Evolutionary conservation across 2,329 filamentous ascomycete species (phyloP).

Genomic region (Cladosporium cucumerinum): DNA sequence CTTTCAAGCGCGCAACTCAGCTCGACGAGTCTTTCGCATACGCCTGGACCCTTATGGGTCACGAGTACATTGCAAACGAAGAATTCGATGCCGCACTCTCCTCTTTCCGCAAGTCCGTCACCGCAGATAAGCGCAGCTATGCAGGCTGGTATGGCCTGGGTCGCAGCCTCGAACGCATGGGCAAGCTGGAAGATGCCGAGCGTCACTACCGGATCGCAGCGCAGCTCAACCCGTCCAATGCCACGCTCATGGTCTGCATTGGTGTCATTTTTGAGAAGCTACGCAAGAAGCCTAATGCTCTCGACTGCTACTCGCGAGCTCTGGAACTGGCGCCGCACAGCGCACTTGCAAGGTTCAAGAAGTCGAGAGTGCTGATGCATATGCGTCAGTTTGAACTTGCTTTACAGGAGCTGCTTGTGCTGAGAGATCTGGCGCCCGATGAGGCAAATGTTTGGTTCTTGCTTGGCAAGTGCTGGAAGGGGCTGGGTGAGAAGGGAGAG

Average conservation of each 20-base stretch:
- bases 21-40: conserved; percentile 89
- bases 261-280: conserved; percentile 83
- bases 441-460: conserved; percentile 96
- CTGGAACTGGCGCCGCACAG: conserved; percentile 77
- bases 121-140: conserved; percentile 85
- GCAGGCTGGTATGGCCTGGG: conserved; percentile 96
- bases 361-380: conserved; percentile 80
- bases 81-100: conserved; percentile 93
- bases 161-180: conserved; percentile 58
- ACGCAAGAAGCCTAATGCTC: conserved; percentile 73
- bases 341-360: conserved; percentile 85
- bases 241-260: conserved; percentile 88
- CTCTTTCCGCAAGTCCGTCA: conserved; percentile 81
- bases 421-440: conserved; percentile 88
- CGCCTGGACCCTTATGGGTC: conserved; percentile 90
- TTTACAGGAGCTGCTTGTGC: conserved; percentile 75
- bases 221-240: conserved; percentile 87
- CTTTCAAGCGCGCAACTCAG: conserved; percentile 92
- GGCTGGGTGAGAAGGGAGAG: conserved; percentile 57
- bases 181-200: conserved; percentile 70
- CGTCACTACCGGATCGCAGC: conserved; percentile 87
- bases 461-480: conserved; percentile 72
- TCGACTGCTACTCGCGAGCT: conserved; percentile 78
- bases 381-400: conserved; percentile 68
- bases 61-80: conserved; percentile 93